Evolutionary conservation across 192 early-diverging fungal species (phyloP).

Genomic region (Entomortierella lignicola): DNA sequence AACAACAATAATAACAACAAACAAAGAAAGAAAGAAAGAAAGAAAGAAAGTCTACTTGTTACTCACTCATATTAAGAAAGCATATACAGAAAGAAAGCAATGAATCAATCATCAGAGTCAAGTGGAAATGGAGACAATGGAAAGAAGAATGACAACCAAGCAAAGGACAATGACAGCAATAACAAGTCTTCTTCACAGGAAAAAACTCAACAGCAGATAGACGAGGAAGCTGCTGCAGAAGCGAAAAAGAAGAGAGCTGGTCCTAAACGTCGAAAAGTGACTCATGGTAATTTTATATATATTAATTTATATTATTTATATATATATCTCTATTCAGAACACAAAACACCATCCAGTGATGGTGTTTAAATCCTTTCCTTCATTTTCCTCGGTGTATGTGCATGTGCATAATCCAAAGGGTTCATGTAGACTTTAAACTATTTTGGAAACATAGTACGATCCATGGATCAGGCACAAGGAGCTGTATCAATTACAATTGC

Average conservation of each 20-base stretch:
- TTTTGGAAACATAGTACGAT: too few relatives aligned
- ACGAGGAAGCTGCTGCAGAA: slow-evolving; percentile 43
- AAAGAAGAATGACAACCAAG: neutral
- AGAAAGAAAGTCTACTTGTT: neutral
- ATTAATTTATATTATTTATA: neutral
- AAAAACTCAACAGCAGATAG: slow-evolving; percentile 24
- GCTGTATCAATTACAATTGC: too few relatives aligned
- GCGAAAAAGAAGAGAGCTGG: slow-evolving; percentile 69
- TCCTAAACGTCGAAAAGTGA: slow-evolving; percentile 71
- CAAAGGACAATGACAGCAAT: neutral
- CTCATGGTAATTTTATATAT: slow-evolving; percentile 64
- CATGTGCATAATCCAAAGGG: too few relatives aligned
- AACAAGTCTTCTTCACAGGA: slow-evolving; percentile 22
- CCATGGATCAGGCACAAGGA: too few relatives aligned
- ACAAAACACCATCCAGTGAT: too few relatives aligned
- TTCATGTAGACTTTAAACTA: too few relatives aligned
- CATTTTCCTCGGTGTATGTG: too few relatives aligned
- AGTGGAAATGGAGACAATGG: neutral
- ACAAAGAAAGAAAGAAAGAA: slow-evolving; percentile 6
- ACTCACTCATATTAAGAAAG: neutral
- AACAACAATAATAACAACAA: too few relatives aligned
- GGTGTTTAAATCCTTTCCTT: too few relatives aligned
- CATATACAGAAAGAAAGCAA: too few relatives aligned
- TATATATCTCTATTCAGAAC: too few relatives aligned
- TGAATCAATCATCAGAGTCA: slow-evolving; percentile 27